phyloP scores from a whole-genome alignment of 352 stramenopile species.

The Globisporangium yorkense region DNA sequence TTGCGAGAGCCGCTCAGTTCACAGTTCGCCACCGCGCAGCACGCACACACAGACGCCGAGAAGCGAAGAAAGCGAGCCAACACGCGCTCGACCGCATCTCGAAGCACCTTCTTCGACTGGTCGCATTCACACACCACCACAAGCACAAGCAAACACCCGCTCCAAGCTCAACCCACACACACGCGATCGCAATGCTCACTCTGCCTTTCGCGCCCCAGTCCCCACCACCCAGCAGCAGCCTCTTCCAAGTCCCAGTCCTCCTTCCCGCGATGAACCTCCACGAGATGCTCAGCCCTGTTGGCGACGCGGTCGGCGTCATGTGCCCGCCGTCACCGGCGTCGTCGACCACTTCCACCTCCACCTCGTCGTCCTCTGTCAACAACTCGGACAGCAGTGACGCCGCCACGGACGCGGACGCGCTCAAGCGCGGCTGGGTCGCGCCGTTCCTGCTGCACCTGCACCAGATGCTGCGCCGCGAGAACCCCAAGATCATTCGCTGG shows the following conservation, averaged over 20 bases:
- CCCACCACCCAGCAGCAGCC: neutral
- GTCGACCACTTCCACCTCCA: slow-evolving; percentile 14
- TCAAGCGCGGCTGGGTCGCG: slow-evolving; percentile 73
- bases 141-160: too few relatives aligned
- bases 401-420: slow-evolving; percentile 13
- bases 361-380: neutral
- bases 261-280: slow-evolving; percentile 33
- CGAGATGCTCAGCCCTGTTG: slow-evolving; percentile 25
- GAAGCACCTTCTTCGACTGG: neutral
- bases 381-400: slow-evolving; percentile 15
- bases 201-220: neutral
- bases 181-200: slow-evolving; percentile 7
- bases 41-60: slow-evolving; percentile 10
- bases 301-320: slow-evolving; percentile 1
- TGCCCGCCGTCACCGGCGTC: slow-evolving; percentile 32
- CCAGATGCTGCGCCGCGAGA: slow-evolving; percentile 80
- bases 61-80: too few relatives aligned
- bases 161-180: neutral
- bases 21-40: too few relatives aligned
- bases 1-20: neutral
- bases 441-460: slow-evolving; percentile 82
- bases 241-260: slow-evolving; percentile 6
- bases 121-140: neutral
- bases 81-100: too few relatives aligned
- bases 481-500: slow-evolving; percentile 77